Evolutionary conservation across 345 rosid genomes (phyloP).

Genomic region (Psidium guajava): DNA sequence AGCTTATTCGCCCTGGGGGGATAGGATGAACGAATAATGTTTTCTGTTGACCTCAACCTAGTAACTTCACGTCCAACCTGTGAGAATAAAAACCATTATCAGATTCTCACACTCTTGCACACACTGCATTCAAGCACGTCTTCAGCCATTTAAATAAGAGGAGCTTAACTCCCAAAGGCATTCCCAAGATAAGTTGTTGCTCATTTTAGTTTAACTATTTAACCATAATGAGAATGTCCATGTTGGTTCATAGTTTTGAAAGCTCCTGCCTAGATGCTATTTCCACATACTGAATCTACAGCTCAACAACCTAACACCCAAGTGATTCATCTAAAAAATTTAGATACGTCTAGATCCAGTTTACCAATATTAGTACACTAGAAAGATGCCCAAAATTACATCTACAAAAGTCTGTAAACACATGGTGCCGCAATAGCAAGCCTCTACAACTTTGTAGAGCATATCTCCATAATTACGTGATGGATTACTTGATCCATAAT

Average conservation of each 20-base stretch:
- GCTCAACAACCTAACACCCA: not conserved
- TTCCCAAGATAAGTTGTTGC: not conserved
- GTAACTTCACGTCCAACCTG: constrained; percentile 34
- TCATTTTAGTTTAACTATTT: not conserved
- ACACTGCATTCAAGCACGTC: constrained; percentile 28
- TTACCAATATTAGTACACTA: not conserved
- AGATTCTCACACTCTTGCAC: constrained; percentile 46
- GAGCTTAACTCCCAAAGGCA: not conserved
- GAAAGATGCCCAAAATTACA: not conserved
- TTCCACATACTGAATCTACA: not conserved
- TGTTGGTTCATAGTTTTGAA: not conserved
- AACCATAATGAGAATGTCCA: not conserved
- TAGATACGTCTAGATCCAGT: not conserved
- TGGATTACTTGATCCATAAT: not conserved
- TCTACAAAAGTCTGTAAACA: not conserved
- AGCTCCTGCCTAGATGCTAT: not conserved
- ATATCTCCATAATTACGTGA: not conserved
- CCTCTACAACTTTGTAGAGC: not conserved
- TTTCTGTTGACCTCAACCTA: constrained; percentile 35
- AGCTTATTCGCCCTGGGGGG: constrained; percentile 35
- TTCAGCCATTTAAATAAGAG: constrained; percentile 27
- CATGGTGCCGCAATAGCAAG: not conserved
- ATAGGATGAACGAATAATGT: constrained; percentile 32
- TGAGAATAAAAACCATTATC: constrained; percentile 19
- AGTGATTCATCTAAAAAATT: not conserved